A percentile compares a stretch with the other conserved stretches of the same genome.
Conservation (phyloP, 2,329 filamentous ascomycete genomes). For the Blastomyces emzantsi region DNA sequence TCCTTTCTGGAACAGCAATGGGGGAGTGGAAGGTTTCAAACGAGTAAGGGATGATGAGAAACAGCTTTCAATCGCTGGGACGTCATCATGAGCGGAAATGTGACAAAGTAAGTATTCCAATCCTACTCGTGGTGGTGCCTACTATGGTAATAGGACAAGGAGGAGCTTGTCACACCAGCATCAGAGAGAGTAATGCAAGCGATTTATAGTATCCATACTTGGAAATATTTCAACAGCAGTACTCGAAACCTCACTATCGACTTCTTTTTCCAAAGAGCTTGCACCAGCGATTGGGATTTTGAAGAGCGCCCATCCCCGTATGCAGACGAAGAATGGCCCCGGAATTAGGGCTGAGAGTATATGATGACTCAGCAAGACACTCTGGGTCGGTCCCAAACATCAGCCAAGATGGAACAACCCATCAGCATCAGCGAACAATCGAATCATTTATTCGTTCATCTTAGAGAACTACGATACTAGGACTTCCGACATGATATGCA, state of each 20-base stretch:
- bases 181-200: not conserved
- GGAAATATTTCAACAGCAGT: no score
- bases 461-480: not conserved
- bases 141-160: not conserved
- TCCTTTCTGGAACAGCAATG: not conserved
- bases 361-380: not conserved
- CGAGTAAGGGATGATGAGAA: not conserved
- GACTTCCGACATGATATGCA: slow-evolving; percentile 7
- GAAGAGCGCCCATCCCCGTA: no score
- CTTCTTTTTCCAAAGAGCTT: no score
- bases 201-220: not conserved
- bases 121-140: not conserved
- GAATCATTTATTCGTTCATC: not conserved
- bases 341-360: not conserved
- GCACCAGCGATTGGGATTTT: no score
- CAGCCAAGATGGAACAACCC: not conserved
- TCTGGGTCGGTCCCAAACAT: not conserved
- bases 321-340: not conserved
- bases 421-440: not conserved
- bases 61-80: not conserved
- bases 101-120: not conserved
- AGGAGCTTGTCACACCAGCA: not conserved
- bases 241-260: no score
- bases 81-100: not conserved
- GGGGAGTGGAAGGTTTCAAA: not conserved